These are phyloP conservation scores for Mucor piriformis DNA, from an alignment of 371 early-diverging fungal species.

Conservation along the genomic window DNA sequence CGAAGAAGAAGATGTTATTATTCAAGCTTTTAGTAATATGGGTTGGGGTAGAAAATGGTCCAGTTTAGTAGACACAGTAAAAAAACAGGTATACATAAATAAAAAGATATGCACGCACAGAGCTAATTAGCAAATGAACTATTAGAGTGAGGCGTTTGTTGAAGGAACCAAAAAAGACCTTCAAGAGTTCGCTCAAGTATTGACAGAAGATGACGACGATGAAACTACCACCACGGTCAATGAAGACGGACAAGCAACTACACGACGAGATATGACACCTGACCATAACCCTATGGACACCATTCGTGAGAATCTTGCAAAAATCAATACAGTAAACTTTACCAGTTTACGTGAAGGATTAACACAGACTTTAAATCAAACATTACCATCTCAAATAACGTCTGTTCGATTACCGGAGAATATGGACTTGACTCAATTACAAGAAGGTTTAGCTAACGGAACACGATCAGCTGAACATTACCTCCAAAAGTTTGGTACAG, in stretches of 20 bases:
- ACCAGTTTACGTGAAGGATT: slow-evolving; percentile 28
- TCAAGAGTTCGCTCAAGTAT: slow-evolving; percentile 48
- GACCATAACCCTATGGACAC: slow-evolving; percentile 15
- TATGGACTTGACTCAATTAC: slow-evolving; percentile 41
- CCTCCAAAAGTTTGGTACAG: slow-evolving; percentile 49
- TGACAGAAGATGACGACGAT: slow-evolving; percentile 42
- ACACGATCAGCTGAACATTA: slow-evolving; percentile 56
- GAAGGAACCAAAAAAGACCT: slow-evolving; percentile 51
- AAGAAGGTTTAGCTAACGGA: slow-evolving; percentile 45
- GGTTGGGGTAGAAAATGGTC: slow-evolving; percentile 46
- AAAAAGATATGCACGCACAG: not conserved
- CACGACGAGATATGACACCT: slow-evolving; percentile 1
- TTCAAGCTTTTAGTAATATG: slow-evolving; percentile 49
- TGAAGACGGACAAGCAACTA: slow-evolving; percentile 21
- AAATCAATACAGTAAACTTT: slow-evolving; percentile 36
- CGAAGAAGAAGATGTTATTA: slow-evolving; percentile 45
- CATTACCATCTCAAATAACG: slow-evolving; percentile 28
- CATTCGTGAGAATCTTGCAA: slow-evolving; percentile 33
- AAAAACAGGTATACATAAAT: slow-evolving; percentile 34
- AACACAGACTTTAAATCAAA: slow-evolving; percentile 25
- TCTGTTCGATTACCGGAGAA: slow-evolving; percentile 47
- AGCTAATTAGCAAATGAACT: not conserved
- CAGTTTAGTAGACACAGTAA: slow-evolving; percentile 45
- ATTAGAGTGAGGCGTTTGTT: slow-evolving; percentile 50
- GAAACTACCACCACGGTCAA: slow-evolving; percentile 3